A percentile compares a stretch with the other conserved stretches of the same genome.
Evolutionary conservation across 2,329 filamentous ascomycete genomes (phyloP).

Genomic region (Cladosporium sphaerospermum): DNA sequence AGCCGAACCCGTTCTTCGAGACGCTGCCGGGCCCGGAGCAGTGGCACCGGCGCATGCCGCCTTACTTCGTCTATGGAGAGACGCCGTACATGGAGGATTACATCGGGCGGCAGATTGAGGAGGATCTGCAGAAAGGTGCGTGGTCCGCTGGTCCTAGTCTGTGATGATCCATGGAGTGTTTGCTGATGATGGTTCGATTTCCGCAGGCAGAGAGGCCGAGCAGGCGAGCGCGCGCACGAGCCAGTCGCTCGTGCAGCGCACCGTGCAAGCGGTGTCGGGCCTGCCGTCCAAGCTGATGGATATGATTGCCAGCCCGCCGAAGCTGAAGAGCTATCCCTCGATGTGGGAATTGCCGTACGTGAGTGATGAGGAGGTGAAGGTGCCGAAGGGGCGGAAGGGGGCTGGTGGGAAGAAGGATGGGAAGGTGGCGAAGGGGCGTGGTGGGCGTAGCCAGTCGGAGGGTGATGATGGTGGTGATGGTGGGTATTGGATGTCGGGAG

Average conservation of each 20-base stretch:
- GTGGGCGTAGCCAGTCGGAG: neutral
- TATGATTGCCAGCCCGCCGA: neutral
- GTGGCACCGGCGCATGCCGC: slow-evolving; percentile 27
- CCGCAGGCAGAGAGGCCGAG: neutral
- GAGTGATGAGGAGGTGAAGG: neutral
- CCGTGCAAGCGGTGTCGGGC: neutral
- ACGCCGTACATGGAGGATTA: slow-evolving; percentile 24
- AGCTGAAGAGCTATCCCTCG: neutral
- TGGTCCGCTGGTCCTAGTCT: neutral
- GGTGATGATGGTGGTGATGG: neutral
- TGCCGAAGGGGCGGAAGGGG: neutral
- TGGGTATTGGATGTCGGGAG: neutral
- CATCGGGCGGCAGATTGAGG: slow-evolving; percentile 24
- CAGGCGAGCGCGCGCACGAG: neutral
- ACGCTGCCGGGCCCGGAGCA: slow-evolving; percentile 23
- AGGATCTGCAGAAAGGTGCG: slow-evolving; percentile 25
- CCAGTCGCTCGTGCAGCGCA: neutral
- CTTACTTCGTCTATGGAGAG: slow-evolving; percentile 28
- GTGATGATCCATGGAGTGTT: too few species aligned
- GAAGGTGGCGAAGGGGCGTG: neutral
- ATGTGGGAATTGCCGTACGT: slow-evolving; percentile 2
- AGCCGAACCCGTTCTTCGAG: slow-evolving; percentile 25
- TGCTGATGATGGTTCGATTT: neutral
- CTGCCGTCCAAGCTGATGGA: neutral
- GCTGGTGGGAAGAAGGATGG: neutral